Base-by-base conservation (phyloP, 2,329 filamentous ascomycete genomes). In the Teratosphaeria destructans region DNA sequence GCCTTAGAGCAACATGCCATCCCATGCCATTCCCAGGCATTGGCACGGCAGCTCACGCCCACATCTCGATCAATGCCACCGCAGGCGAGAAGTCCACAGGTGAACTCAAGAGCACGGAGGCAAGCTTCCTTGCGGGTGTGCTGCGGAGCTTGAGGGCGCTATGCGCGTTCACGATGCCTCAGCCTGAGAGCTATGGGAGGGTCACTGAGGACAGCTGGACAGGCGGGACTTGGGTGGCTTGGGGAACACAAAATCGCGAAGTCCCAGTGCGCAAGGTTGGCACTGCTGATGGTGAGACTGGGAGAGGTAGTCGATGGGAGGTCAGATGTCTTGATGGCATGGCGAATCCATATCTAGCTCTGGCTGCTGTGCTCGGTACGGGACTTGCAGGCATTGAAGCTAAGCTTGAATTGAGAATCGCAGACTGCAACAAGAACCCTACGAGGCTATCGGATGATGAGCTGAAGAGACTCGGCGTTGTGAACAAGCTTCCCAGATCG, bases 221-320 rank as follows among this genome's bases (percentile, higher is more conserved):
- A 0, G 88, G 88, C n/a, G 88, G 88, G 0, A 82, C 85, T 7
- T 92, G 86, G 85, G 82, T 92, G 0, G 77, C 86, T 0, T 95
- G 89, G 89, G 90, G 90, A 12, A 88, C 84, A 4, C 85, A 94
- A 73, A 94, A 94, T 71, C 84, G 88, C 19, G 88, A 93, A 75
- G 79, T 84, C 4, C 86, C 89, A 0, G 76, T 95, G 10, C 82
- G 89, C 12, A 85, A 87, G 70, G 81, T 90, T 5, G 54, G 49
- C 53, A 39, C 26, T 49, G 52, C 47, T 62, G 54, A 52, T n/a
- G 47, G 35, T n/a, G 32, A 49, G 10, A 49, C 43, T 49, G 43
- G 39, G 55, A 76, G 77, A 11, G 57, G 3, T 75, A 72, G 2
- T 84, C 86, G 90, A 68, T 95, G 89, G 87, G 90, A 95, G 73